phyloP scores from a whole-genome alignment of 345 rosid species.

The Cochlearia excelsa region DNA sequence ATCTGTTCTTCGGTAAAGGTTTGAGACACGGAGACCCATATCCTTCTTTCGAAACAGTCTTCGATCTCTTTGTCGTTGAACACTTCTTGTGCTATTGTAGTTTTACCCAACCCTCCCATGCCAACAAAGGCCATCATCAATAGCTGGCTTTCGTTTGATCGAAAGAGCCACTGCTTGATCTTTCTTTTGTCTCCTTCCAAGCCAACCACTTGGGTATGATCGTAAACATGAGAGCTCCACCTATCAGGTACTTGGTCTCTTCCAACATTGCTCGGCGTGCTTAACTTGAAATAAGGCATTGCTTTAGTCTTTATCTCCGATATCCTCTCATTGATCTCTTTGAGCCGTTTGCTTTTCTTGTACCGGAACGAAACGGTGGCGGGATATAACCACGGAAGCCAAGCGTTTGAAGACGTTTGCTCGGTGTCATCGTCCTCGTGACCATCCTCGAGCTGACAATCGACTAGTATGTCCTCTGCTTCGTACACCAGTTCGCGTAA shows the following conservation, averaged over 20 bases:
- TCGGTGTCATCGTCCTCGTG: constrained; percentile 6
- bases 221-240: constrained; percentile 32
- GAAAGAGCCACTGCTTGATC: constrained; percentile 32
- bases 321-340: constrained; percentile 35
- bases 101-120: constrained; percentile 40
- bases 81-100: constrained; percentile 38
- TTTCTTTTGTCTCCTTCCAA: constrained; percentile 36
- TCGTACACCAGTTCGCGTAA: constrained; percentile 33
- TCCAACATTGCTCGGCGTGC: constrained; percentile 23
- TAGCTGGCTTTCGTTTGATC: constrained; percentile 24
- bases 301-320: constrained; percentile 10
- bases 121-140: constrained; percentile 35
- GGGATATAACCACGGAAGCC: constrained; percentile 28
- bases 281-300: constrained; percentile 25
- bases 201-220: constrained; percentile 38
- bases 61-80: constrained; percentile 36
- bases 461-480: constrained; percentile 36
- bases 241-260: constrained; percentile 33
- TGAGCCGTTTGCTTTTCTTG: constrained; percentile 38
- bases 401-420: constrained; percentile 28
- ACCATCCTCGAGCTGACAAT: constrained; percentile 31
- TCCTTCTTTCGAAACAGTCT: constrained; percentile 32
- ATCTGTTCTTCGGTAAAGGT: constrained; percentile 34
- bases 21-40: constrained; percentile 38
- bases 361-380: constrained; percentile 27